Evolutionary conservation across 768 basidiomycete species (phyloP), one percentile per base, ranked within the genome.

Genomic region (Saitozyma podzolica): DNA sequence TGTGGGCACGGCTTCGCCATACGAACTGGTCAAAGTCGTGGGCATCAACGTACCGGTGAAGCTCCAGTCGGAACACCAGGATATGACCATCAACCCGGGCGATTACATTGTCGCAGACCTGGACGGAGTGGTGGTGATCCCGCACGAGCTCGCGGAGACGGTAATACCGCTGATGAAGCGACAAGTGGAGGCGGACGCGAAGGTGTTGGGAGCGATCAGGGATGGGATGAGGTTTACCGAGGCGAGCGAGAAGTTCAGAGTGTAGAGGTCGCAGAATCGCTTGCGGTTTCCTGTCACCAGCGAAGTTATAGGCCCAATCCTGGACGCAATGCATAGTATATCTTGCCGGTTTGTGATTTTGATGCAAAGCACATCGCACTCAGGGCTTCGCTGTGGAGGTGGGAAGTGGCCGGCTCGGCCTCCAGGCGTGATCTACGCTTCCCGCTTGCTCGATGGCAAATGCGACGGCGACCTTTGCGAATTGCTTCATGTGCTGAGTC

Each of bases 41-140:
- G 67, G 68, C 6, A 42, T 37, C 48, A 43, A 58, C 37, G 40
- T 40, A 14, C 49, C 47, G 9, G 20, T 58, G 37, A n/a, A 37
- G 14, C 13, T 58, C 13, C 11, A 17, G 8, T 40, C 20, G 9
- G 17, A 14, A 7, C 10, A 53, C 14, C 56, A 52, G 0, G 63
- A 84, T 0, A 82, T 86, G 9, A 83, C 69, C 5, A 83, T 94
- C 7, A 72, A 84, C 17, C 88, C 92, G 1, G 89, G 87, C 2
- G 92, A 94, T 75, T 85, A 87, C 84, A 84, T 94, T 53, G 76
- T 92, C n/a, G 92, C 87, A 17, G 93, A 96, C 76, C 84, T 86
- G 59, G 89, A 95, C 74, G 93, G 93, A 0, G 91, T 95, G 0
- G 90, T 96, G 4, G 90, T 87, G 70, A 84, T 94, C 37, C 87